Evolutionary conservation across 2,329 filamentous ascomycete species (phyloP), one percentile per base, ranked within the genome.

Genomic region (Diplodia scrobiculata): DNA sequence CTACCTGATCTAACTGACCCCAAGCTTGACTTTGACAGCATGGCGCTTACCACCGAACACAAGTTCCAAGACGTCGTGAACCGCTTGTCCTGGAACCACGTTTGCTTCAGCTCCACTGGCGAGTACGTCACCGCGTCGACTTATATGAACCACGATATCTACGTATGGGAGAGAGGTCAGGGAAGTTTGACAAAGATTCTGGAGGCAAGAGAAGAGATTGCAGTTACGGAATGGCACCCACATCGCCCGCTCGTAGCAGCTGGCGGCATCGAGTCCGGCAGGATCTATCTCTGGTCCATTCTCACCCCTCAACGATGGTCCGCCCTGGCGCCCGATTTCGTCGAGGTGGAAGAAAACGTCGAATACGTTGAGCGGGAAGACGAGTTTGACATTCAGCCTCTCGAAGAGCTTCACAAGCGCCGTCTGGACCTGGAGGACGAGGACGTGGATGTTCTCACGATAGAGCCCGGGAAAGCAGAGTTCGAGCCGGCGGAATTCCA

Each of bases 11-110:
- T 89, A 21, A 75, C 74, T 36, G 76, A 79, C 38, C 78, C 79
- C 14, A 86, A 90, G 72, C 84, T 96, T 51, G 91, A 96, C 70
- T 86, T 90, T 21, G 90, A 96, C 72, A 94, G 90, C 32, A 89
- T 99, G 72, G 89, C 94, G 72, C 83, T 99, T 48, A 91, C 95
- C 48, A 87, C 97, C 13, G 94, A 99, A 78, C 95, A 99, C 80
- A 98, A 97, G 75, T 99, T 98, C 73, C 93, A 98, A 77, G 96
- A 99, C 75, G 90, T 98, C 3, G 95, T 99, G 60, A 98, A 99
- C 75, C 88, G 91, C 52, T 81, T 98, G 13, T 92, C 91, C 6
- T 99, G 95, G 95, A 99, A 98, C 74, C 92, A 97, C 74, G 93
- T 97, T 67, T 92, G 93, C 0, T 98, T 99, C 76, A 96, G 92